phyloP scores from a whole-genome alignment of 345 rosid genomes.

The Theobroma cacao region DNA sequence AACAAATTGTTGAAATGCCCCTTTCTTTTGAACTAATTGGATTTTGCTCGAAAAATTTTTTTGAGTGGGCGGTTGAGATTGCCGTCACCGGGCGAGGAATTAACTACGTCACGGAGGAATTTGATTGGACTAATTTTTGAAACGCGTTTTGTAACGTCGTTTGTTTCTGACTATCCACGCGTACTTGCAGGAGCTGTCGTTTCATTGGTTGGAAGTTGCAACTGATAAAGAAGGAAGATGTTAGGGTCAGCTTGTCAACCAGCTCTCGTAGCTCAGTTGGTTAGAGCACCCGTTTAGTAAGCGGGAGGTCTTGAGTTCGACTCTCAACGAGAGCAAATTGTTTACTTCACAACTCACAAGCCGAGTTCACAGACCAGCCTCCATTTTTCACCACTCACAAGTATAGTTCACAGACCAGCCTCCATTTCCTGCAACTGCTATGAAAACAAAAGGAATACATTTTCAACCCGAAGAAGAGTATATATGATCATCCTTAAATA shows the following conservation, averaged over 20 bases:
- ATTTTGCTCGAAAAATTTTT: no score
- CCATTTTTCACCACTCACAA: no score
- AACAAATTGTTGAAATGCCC: slow-evolving; percentile 6
- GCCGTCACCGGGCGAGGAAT: neutral
- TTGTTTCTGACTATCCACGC: neutral
- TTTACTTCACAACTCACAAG: no score
- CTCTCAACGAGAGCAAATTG: slow-evolving; percentile 59
- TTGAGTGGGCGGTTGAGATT: neutral
- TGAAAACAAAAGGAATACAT: neutral
- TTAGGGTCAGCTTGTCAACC: no score
- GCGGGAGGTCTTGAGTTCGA: slow-evolving; percentile 88
- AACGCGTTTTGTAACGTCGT: neutral
- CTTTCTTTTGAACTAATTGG: no score
- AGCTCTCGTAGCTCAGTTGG: slow-evolving; percentile 97
- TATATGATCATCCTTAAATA: neutral
- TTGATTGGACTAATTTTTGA: neutral
- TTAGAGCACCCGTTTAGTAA: slow-evolving; percentile 96
- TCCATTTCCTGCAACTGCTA: no score
- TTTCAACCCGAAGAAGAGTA: no score
- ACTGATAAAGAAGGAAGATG: no score
- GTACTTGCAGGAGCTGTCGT: neutral
- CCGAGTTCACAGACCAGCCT: no score
- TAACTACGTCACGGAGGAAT: neutral
- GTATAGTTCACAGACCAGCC: no score
- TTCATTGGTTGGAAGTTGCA: no score